Evolutionary conservation across 2,329 filamentous ascomycete genomes (phyloP).

Genomic region (Sclerotinia nivalis): DNA sequence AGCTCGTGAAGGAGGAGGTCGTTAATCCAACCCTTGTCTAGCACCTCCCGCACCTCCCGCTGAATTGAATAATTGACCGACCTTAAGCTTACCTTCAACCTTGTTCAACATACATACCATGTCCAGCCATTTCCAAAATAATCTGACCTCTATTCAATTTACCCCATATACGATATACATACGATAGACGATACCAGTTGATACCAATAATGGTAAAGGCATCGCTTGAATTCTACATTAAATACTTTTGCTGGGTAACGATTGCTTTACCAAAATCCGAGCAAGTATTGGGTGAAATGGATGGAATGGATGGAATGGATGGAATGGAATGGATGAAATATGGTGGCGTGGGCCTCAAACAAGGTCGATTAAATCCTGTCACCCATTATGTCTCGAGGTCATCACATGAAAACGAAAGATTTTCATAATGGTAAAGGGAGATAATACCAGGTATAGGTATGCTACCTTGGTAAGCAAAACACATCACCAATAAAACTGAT

Average conservation of each 20-base stretch:
- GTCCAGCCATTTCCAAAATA: neutral
- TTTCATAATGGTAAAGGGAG: neutral
- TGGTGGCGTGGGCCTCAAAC: constrained; percentile 17
- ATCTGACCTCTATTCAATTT: neutral
- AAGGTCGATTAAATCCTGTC: constrained; percentile 12
- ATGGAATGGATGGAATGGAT: no score
- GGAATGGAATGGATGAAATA: neutral
- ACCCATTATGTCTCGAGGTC: constrained; percentile 22
- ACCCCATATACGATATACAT: neutral
- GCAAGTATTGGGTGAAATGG: constrained; percentile 10
- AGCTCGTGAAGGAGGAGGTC: neutral
- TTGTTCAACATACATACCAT: neutral
- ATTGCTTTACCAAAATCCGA: neutral
- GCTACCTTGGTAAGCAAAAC: constrained; percentile 6
- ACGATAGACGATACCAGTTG: neutral
- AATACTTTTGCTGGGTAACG: neutral
- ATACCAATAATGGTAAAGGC: neutral
- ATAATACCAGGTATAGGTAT: neutral
- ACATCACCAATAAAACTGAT: neutral
- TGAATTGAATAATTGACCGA: neutral
- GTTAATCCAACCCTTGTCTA: neutral
- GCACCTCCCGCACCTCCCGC: neutral
- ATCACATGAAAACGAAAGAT: constrained; percentile 13
- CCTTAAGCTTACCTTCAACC: neutral
- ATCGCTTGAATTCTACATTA: neutral